phyloP scores from a whole-genome alignment of 768 basidiomycete genomes.

The Kwoniella sp. region DNA sequence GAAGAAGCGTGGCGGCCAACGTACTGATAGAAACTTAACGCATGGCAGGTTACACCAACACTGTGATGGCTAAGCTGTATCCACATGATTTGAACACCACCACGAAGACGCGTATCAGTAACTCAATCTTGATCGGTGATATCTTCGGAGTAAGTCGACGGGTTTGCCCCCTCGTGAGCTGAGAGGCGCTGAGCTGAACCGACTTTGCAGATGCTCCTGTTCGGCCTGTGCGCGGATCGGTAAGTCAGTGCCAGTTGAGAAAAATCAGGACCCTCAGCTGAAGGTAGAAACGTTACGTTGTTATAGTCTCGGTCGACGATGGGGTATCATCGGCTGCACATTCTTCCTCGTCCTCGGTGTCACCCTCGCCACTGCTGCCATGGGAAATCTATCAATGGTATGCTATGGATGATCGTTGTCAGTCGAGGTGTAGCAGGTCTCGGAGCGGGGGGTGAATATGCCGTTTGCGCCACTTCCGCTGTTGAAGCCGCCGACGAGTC shows the following conservation, averaged over 20 bases:
- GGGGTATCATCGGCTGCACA: slow-evolving; percentile 12
- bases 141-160: slow-evolving; percentile 15
- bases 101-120: slow-evolving; percentile 8
- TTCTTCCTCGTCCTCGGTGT: slow-evolving; percentile 17
- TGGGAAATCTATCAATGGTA: slow-evolving; percentile 4
- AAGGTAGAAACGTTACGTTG: too few relatives aligned
- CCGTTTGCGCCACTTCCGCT: slow-evolving; percentile 5
- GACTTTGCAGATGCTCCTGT: slow-evolving; percentile 7
- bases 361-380: slow-evolving; percentile 11
- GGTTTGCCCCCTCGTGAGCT: too few relatives aligned
- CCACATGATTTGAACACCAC: slow-evolving; percentile 4
- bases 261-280: too few relatives aligned
- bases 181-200: neutral
- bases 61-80: slow-evolving; percentile 10
- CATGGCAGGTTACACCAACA: slow-evolving; percentile 5
- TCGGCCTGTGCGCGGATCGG: slow-evolving; percentile 10
- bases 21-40: neutral
- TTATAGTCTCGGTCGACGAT: slow-evolving; percentile 12
- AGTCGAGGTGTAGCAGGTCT: slow-evolving; percentile 10
- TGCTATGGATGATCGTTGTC: slow-evolving; percentile 13
- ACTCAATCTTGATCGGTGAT: slow-evolving; percentile 13
- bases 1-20: too few relatives aligned
- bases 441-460: slow-evolving; percentile 12
- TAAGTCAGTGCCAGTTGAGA: too few relatives aligned
- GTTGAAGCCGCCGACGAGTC: slow-evolving; percentile 10